These are phyloP conservation scores for Acanthamoeba triangularis DNA, from an alignment of 208 protist genomes.

Conservation along the genomic window DNA sequence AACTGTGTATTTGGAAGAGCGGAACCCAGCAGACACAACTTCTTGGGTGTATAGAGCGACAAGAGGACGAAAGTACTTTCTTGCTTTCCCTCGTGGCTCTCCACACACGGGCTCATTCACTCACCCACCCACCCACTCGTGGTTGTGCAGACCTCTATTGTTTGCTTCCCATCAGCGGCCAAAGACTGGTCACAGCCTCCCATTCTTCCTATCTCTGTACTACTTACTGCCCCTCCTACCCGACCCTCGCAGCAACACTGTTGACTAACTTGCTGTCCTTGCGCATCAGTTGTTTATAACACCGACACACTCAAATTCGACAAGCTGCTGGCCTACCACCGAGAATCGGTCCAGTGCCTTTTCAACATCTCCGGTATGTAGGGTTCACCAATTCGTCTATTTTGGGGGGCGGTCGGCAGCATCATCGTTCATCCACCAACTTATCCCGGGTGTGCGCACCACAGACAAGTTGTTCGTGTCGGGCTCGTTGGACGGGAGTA, in stretches of 20 bases:
- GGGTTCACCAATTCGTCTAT: background rate
- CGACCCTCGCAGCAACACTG: background rate
- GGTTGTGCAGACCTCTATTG: slow-evolving; percentile 32
- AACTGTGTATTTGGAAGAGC: slow-evolving; percentile 65
- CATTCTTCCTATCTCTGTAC: slow-evolving; percentile 65
- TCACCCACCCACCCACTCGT: background rate
- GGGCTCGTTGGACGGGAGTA: slow-evolving; percentile 59
- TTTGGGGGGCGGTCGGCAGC: background rate
- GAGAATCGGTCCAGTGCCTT: slow-evolving; percentile 66
- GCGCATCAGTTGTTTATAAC: slow-evolving; percentile 33
- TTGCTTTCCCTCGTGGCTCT: background rate
- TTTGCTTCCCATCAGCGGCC: slow-evolving; percentile 28
- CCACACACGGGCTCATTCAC: background rate
- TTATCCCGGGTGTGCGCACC: background rate
- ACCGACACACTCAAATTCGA: slow-evolving; percentile 46
- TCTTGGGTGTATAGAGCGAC: slow-evolving; percentile 38
- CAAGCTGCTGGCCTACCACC: slow-evolving; percentile 69
- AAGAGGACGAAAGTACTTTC: slow-evolving; percentile 71
- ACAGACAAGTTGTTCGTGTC: slow-evolving; percentile 59
- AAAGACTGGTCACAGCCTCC: slow-evolving; percentile 58
- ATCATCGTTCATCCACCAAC: background rate
- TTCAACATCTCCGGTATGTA: slow-evolving; percentile 6
- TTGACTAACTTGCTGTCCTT: background rate
- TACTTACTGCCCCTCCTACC: background rate
- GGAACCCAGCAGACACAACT: background rate